These are phyloP conservation scores for Cornus kousa DNA, from an alignment of 148 eudicot genomes.

Conservation along the genomic window DNA sequence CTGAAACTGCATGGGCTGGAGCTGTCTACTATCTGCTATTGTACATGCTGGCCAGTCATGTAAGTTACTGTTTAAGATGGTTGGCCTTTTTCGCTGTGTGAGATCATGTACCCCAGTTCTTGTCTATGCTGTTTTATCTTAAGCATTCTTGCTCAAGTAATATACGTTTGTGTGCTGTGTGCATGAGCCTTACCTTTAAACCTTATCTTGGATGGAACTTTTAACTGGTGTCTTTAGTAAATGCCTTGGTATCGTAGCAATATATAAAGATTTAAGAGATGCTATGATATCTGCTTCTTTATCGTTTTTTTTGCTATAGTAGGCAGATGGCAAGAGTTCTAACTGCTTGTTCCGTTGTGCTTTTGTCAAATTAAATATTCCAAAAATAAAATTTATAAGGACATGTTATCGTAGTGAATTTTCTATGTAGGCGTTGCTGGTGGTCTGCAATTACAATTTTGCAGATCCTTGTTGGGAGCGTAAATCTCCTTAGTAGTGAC, in stretches of 20 bases:
- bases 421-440: background rate
- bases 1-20: slow-evolving; percentile 98
- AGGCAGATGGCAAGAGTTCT: background rate
- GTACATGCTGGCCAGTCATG: slow-evolving; percentile 98
- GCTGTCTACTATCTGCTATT: slow-evolving; percentile 86
- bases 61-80: slow-evolving; percentile 36
- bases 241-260: background rate
- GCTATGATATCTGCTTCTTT: background rate
- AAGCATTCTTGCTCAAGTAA: background rate
- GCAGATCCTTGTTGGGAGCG: background rate
- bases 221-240: background rate
- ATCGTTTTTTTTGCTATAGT: background rate
- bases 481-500: background rate
- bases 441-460: background rate
- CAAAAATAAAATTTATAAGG: background rate
- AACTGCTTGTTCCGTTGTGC: background rate
- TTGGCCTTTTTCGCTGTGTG: slow-evolving; percentile 4
- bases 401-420: background rate
- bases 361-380: background rate
- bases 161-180: background rate
- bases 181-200: background rate
- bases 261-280: background rate
- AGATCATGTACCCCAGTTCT: background rate
- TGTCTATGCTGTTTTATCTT: background rate
- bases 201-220: background rate